Conservation (phyloP, 1,139 yeast genomes). For the Debaryomyces udenii region DNA sequence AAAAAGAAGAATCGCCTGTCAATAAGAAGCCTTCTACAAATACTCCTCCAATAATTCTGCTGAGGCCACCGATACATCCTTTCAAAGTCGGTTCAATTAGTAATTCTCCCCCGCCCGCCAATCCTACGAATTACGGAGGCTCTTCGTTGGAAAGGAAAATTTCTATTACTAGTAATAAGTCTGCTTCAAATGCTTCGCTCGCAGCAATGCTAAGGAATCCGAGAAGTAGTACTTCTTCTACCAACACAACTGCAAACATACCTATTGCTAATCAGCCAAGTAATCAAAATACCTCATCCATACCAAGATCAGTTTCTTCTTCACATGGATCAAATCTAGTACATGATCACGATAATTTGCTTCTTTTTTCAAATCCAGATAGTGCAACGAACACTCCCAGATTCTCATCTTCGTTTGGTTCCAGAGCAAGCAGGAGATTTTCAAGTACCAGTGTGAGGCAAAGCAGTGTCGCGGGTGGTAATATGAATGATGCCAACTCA, state of each 20-base stretch:
- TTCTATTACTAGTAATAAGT: slow-evolving; percentile 49
- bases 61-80: slow-evolving; percentile 51
- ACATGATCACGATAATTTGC: slow-evolving; percentile 27
- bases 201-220: slow-evolving; percentile 58
- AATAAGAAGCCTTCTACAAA: slow-evolving; percentile 16
- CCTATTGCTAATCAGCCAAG: slow-evolving; percentile 24
- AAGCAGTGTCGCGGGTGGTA: slow-evolving; percentile 27
- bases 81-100: slow-evolving; percentile 66
- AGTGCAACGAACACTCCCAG: slow-evolving; percentile 40
- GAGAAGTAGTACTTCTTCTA: slow-evolving; percentile 36
- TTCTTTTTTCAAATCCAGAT: slow-evolving; percentile 26
- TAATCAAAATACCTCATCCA: slow-evolving; percentile 23
- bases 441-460: slow-evolving; percentile 42
- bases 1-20: slow-evolving; percentile 16
- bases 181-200: slow-evolving; percentile 58
- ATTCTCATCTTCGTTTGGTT: slow-evolving; percentile 60
- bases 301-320: slow-evolving; percentile 46
- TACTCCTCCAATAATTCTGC: slow-evolving; percentile 21
- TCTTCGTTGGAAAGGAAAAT: slow-evolving; percentile 45
- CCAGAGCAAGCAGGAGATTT: slow-evolving; percentile 50
- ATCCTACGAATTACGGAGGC: slow-evolving; percentile 22
- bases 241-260: slow-evolving; percentile 34
- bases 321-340: slow-evolving; percentile 41
- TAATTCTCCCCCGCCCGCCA: slow-evolving; percentile 45
- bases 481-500: slow-evolving; percentile 26